Base-by-base conservation (phyloP, 2,329 filamentous ascomycete species). In the Aspergillus ibericus region DNA sequence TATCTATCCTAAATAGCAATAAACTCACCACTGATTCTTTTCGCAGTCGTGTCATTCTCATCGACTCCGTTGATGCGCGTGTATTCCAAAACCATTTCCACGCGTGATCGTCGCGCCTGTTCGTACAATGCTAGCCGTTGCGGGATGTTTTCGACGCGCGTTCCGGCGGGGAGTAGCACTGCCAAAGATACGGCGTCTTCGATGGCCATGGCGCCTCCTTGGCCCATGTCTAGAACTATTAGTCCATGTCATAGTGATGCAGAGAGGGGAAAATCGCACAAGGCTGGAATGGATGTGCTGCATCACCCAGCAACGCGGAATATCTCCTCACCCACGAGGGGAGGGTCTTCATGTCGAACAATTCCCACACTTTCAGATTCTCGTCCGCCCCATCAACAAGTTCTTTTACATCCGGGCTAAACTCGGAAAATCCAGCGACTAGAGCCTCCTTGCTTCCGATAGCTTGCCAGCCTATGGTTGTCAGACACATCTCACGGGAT, bases 231-330 rank as follows among this genome's bases (percentile, higher is more conserved):
- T 69, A 46, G 12, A 18, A 36, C 27, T 16, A 44, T 42, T 58
- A 55, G 38, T 3, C 38, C 7, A 22, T 4, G 15, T 5, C 4
- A 10, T 32, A 18, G 7, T 13, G 29, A 7, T 8, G 1, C 9
- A 13, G 10, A 10, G n/a, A 6, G 9, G 6, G 2, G 1, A 12
- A 52, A 5, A 25, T 25, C 51, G 53, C 53, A 70, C 68, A 68
- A 47, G 86, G 87, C 0, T 86, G 77, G 62, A 89, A 88, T 0
- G 87, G 86, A 68, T 90, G 88, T 0, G 86, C 87, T 0, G 87
- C 85, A 67, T 90, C 87, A 0, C 87, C 87, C 0, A 90, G 71
- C 0, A 89, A 69, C 0, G 81, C 85, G 9, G 87, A 70, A 9
- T 75, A 78, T 0, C 74, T 81, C 2, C 80, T 78, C 0, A 77